These are phyloP conservation scores for Ambrosiella xylebori DNA, from an alignment of 2,329 filamentous ascomycete genomes.

Conservation along the genomic window DNA sequence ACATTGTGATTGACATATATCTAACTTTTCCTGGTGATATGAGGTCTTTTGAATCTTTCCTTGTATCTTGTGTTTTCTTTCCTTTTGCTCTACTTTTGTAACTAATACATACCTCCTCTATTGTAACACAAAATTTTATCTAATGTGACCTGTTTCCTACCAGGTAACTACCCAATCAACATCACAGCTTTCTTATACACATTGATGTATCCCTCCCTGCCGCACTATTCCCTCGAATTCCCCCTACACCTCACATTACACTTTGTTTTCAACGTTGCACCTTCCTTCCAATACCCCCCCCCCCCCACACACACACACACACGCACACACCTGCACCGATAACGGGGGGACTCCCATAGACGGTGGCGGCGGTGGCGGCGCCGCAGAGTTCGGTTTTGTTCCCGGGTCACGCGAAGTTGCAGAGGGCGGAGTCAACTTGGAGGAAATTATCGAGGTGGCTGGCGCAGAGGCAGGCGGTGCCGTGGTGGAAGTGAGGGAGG, in stretches of 20 bases:
- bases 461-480: slow-evolving; percentile 7
- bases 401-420: slow-evolving; percentile 2
- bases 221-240: slow-evolving; percentile 3
- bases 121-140: not conserved
- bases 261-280: not conserved
- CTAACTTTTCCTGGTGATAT: too few species aligned
- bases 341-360: slow-evolving; percentile 8
- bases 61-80: not conserved
- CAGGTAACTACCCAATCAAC: not conserved
- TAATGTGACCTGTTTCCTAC: not conserved
- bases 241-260: slow-evolving; percentile 7
- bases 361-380: not conserved
- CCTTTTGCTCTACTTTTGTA: not conserved
- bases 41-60: too few species aligned
- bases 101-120: not conserved
- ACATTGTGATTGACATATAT: too few species aligned
- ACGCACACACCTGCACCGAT: not conserved
- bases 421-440: not conserved
- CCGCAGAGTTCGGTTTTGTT: slow-evolving; percentile 5
- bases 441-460: not conserved
- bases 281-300: slow-evolving; percentile 6
- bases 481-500: slow-evolving; percentile 1
- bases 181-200: slow-evolving; percentile 10
- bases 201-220: slow-evolving; percentile 1
- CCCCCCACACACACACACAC: slow-evolving; percentile 9